A percentile compares a stretch with the other conserved stretches of the same genome.
Conservation (phyloP, 495 filamentous ascomycete genomes). For the Penicillium samsonianum region DNA sequence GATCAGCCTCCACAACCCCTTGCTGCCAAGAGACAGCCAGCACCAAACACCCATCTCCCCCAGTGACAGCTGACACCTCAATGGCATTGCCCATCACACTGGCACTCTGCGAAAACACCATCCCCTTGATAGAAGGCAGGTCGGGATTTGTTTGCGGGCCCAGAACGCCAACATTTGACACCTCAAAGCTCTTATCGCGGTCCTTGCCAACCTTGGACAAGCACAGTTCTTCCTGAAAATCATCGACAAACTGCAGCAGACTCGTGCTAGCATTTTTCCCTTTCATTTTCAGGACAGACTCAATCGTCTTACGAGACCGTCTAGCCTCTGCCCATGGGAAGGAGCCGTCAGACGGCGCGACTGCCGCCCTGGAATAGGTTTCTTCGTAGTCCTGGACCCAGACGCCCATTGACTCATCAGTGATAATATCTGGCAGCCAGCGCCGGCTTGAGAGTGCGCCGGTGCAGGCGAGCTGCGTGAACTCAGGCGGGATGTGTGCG, state of each 20-base stretch:
- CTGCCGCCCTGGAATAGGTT: slow-evolving; percentile 13
- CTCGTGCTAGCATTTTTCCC: slow-evolving; percentile 37
- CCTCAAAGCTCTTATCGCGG: slow-evolving; percentile 38
- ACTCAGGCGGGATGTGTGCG: slow-evolving; percentile 26
- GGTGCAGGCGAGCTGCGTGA: slow-evolving; percentile 22
- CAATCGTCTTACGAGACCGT: slow-evolving; percentile 32
- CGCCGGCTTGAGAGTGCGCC: slow-evolving; percentile 37
- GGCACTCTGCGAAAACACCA: slow-evolving; percentile 51
- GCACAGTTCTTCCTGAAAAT: slow-evolving; percentile 37
- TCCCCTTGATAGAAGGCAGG: slow-evolving; percentile 31
- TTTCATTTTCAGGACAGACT: slow-evolving; percentile 29
- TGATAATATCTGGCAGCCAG: slow-evolving; percentile 37
- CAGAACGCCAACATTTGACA: slow-evolving; percentile 49
- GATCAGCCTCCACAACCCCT: slow-evolving; percentile 33
- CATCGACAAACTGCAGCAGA: slow-evolving; percentile 40
- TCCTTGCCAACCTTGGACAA: slow-evolving; percentile 35
- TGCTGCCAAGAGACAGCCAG: slow-evolving; percentile 43
- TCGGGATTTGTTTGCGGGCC: slow-evolving; percentile 21
- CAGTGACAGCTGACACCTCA: slow-evolving; percentile 40
- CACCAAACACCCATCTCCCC: slow-evolving; percentile 41
- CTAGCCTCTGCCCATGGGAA: slow-evolving; percentile 44
- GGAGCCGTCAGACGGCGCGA: neutral
- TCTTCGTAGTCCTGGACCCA: slow-evolving; percentile 35
- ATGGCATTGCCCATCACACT: slow-evolving; percentile 42
- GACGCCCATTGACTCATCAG: slow-evolving; percentile 42